phyloP scores from a whole-genome alignment of 2,329 filamentous ascomycete genomes.

The Diaporthe aspalathi region DNA sequence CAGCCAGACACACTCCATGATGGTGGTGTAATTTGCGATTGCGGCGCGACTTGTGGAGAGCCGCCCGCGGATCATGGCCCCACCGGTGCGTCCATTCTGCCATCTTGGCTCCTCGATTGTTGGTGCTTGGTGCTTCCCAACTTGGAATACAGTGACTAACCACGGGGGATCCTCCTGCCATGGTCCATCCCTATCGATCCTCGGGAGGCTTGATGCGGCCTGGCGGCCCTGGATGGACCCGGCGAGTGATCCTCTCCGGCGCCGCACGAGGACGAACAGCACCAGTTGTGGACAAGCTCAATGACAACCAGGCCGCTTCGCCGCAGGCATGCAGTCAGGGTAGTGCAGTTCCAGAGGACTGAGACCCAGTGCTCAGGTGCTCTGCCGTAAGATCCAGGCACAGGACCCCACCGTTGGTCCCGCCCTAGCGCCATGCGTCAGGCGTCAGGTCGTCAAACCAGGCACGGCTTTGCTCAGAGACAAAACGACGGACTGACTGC shows the following conservation, averaged over 20 bases:
- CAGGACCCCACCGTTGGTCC: conserved; percentile 19
- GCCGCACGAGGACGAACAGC: background rate
- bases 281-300: background rate
- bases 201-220: conserved; percentile 7
- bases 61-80: background rate
- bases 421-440: background rate
- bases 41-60: background rate
- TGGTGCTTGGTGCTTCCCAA: conserved; percentile 4
- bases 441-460: background rate
- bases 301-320: conserved; percentile 22
- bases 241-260: background rate
- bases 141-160: conserved; percentile 15
- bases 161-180: background rate
- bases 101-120: background rate
- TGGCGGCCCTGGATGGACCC: conserved; percentile 10
- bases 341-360: background rate
- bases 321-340: background rate
- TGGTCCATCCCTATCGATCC: conserved; percentile 10
- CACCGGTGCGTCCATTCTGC: conserved; percentile 2
- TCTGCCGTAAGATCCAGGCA: conserved; percentile 3
- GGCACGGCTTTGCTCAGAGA: background rate
- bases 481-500: conserved; percentile 17
- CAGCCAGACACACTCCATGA: background rate
- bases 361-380: conserved; percentile 5
- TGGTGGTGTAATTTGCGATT: background rate